These are phyloP conservation scores for Rhododendron vialii DNA, from an alignment of 148 eudicot species.

Conservation along the genomic window DNA sequence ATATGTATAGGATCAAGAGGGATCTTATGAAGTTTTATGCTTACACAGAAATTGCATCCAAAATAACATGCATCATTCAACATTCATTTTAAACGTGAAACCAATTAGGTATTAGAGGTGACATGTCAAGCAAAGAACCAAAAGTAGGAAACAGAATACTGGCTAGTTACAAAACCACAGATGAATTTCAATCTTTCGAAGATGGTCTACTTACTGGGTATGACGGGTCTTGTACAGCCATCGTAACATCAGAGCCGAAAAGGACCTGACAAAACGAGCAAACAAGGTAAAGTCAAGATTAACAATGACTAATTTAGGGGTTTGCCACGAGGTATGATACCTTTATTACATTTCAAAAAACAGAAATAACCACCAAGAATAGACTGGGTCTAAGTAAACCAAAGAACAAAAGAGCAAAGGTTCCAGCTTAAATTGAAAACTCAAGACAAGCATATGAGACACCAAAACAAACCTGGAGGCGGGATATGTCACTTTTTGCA, in stretches of 20 bases:
- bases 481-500: slow-evolving; percentile 77
- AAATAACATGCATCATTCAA: neutral
- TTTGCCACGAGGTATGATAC: neutral
- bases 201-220: slow-evolving; percentile 53
- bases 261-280: slow-evolving; percentile 40
- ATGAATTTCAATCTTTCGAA: neutral
- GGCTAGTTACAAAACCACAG: neutral
- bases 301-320: neutral
- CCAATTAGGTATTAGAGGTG: neutral
- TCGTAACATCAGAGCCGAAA: slow-evolving; percentile 58
- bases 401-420: neutral
- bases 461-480: slow-evolving; percentile 62
- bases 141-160: neutral
- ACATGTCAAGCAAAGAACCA: neutral
- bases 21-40: neutral
- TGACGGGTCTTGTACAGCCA: slow-evolving; percentile 83
- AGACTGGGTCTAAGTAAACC: neutral
- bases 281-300: neutral
- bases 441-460: neutral
- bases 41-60: neutral
- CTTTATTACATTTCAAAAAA: neutral
- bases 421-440: neutral
- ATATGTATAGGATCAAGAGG: neutral
- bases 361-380: neutral
- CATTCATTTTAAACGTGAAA: neutral